A percentile compares a stretch with the other conserved stretches of the same genome.
Conservation (phyloP, 2,329 filamentous ascomycete genomes). For the Penicillium frequentans region DNA sequence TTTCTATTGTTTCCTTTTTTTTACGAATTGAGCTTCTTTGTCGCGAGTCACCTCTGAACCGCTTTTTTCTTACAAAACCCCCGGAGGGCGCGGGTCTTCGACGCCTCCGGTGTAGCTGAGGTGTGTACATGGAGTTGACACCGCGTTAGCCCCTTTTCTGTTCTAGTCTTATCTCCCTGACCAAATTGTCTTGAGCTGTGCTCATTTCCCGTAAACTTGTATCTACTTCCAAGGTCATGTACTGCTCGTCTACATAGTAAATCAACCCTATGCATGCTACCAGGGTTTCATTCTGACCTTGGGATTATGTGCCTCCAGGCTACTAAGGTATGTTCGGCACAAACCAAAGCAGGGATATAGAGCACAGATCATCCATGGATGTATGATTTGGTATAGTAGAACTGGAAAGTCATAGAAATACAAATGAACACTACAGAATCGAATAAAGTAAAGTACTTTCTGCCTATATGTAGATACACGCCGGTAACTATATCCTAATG, state of each 20-base stretch:
- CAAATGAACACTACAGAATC: no score
- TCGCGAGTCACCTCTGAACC: slow-evolving; percentile 5
- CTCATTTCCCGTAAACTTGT: not conserved
- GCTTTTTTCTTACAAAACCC: slow-evolving; percentile 2
- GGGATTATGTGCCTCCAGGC: no score
- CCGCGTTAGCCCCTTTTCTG: slow-evolving; percentile 15
- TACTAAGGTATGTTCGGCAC: no score
- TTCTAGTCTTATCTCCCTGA: slow-evolving; percentile 23
- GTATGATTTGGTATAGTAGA: no score
- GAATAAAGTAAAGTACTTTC: rapidly evolving
- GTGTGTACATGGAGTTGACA: slow-evolving; percentile 23
- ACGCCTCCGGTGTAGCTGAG: slow-evolving; percentile 15
- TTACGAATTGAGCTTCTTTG: slow-evolving; percentile 3
- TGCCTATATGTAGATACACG: no score
- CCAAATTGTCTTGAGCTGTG: slow-evolving; percentile 18
- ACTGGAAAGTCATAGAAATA: no score
- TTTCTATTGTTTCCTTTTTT: slow-evolving; percentile 16
- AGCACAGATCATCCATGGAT: no score
- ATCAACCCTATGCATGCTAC: no score
- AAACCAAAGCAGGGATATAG: no score
- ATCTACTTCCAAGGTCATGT: not conserved
- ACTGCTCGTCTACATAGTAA: no score
- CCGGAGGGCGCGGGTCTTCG: slow-evolving; percentile 1
- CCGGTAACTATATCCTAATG: not conserved
- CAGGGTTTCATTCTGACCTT: no score